Evolutionary conservation across 2,329 filamentous ascomycete species (phyloP).

Genomic region (Colletotrichum lupini): DNA sequence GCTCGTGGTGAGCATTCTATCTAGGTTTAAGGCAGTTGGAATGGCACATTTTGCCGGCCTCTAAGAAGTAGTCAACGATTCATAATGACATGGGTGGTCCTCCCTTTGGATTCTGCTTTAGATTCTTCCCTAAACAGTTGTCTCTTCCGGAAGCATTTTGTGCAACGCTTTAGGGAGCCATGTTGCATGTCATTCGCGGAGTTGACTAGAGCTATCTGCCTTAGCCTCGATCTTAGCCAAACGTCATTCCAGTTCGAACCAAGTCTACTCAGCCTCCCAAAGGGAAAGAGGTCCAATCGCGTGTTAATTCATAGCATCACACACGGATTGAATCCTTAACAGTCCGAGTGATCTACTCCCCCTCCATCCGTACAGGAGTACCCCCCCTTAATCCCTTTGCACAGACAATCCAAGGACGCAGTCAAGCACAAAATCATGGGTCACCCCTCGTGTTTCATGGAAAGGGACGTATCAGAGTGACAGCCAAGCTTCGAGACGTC

Average conservation of each 20-base stretch:
- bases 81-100: background rate
- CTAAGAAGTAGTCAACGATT: background rate
- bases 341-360: conserved; percentile 20
- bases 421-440: conserved; percentile 25
- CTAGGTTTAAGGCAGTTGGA: background rate
- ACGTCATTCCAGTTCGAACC: background rate
- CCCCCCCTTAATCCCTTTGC: conserved; percentile 6
- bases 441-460: conserved; percentile 31
- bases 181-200: background rate
- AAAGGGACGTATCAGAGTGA: conserved; percentile 5
- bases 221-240: conserved; percentile 6
- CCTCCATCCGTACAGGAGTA: background rate
- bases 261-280: conserved; percentile 10
- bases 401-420: conserved; percentile 23
- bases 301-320: background rate
- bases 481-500: conserved; percentile 30
- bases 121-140: background rate
- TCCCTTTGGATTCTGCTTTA: background rate
- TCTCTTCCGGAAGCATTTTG: background rate
- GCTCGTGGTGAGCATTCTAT: background rate
- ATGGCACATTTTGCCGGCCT: background rate
- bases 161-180: background rate
- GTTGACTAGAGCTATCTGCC: background rate
- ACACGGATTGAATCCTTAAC: background rate
- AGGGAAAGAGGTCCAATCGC: conserved; percentile 26